phyloP scores from a whole-genome alignment of 1,284 basidiomycete species.

The Moesziomyces globuligerus region DNA sequence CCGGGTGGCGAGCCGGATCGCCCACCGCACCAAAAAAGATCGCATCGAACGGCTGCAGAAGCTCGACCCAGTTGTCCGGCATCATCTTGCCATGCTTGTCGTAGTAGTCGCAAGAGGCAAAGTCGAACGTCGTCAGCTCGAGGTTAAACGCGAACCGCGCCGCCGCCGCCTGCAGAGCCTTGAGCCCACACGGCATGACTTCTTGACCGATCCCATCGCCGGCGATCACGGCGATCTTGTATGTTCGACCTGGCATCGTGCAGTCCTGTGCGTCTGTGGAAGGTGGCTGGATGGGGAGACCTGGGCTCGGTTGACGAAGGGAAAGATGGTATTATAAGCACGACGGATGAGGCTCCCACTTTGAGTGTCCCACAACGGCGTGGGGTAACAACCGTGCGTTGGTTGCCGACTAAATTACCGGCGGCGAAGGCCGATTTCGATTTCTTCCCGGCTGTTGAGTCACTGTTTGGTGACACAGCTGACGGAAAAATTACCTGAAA shows the following conservation, averaged over 20 bases:
- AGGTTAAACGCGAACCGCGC: conserved; percentile 66
- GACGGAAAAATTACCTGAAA: no score
- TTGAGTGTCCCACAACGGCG: no score
- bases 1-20: conserved; percentile 57
- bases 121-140: conserved; percentile 69
- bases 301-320: neutral
- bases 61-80: conserved; percentile 68
- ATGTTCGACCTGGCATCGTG: conserved; percentile 26
- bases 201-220: conserved; percentile 74
- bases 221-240: conserved; percentile 73
- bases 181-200: conserved; percentile 44
- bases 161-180: conserved; percentile 55
- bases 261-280: no score
- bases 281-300: neutral
- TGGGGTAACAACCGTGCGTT: no score
- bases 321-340: no score
- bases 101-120: conserved; percentile 67
- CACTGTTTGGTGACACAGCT: no score
- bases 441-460: no score
- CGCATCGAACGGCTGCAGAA: conserved; percentile 66
- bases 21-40: conserved; percentile 70
- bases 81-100: conserved; percentile 67
- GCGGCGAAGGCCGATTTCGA: no score
- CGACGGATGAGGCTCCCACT: no score
- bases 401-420: no score